phyloP scores from a whole-genome alignment of 2,329 filamentous ascomycete species.

The Claviceps citrina region DNA sequence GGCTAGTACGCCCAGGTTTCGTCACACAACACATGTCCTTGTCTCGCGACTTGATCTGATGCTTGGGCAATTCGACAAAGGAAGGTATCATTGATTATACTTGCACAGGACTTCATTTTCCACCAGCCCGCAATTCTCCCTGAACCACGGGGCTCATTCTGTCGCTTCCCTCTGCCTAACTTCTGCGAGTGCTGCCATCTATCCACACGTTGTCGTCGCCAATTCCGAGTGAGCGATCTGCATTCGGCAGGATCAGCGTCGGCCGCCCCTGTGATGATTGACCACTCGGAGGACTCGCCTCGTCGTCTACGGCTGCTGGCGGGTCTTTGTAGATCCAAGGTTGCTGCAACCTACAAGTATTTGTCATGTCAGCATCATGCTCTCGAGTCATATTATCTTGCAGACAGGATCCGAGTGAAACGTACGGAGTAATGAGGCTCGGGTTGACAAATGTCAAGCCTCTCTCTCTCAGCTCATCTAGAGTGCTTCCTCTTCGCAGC shows the following conservation, averaged over 20 bases:
- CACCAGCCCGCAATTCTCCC: background rate
- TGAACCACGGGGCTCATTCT: background rate
- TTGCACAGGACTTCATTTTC: background rate
- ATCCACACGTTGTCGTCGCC: constrained; percentile 26
- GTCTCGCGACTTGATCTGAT: background rate
- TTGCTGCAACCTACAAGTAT: constrained; percentile 43
- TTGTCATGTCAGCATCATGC: background rate
- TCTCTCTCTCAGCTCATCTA: constrained; percentile 59
- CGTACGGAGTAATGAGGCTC: constrained; percentile 52
- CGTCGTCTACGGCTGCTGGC: constrained; percentile 23
- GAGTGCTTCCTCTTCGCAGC: constrained; percentile 41
- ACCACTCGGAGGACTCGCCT: constrained; percentile 14
- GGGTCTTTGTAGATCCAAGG: constrained; percentile 52
- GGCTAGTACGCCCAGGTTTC: too few relatives aligned
- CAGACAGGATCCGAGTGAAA: constrained; percentile 15
- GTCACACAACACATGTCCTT: too few relatives aligned
- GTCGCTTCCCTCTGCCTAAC: background rate
- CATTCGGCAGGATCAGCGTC: constrained; percentile 17
- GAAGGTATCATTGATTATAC: background rate
- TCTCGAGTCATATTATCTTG: background rate
- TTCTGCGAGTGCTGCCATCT: constrained; percentile 10
- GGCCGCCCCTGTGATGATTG: constrained; percentile 9
- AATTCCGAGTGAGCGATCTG: constrained; percentile 23
- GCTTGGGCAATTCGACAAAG: background rate
- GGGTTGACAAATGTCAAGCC: constrained; percentile 63